These are phyloP conservation scores for Quillaja saponaria DNA, from an alignment of 306 rosid genomes.

Conservation along the genomic window DNA sequence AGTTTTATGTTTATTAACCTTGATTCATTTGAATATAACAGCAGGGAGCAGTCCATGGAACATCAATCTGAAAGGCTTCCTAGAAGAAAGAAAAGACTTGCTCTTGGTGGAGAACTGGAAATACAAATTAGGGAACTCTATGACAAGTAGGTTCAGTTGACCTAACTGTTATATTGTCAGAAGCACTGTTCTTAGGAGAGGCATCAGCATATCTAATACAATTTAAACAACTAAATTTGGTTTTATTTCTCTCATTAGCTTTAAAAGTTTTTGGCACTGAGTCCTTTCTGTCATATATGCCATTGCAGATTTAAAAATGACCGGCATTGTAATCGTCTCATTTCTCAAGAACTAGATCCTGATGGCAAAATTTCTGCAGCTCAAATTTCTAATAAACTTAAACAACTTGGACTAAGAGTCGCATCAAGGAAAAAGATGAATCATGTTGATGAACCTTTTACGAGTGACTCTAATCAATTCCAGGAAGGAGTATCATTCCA, in stretches of 20 bases:
- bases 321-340: constrained; percentile 56
- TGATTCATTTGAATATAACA: constrained; percentile 42
- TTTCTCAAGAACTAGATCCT: constrained; percentile 70
- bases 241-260: constrained; percentile 3
- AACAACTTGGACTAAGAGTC: constrained; percentile 61
- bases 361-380: constrained; percentile 66
- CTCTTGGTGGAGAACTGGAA: constrained; percentile 66
- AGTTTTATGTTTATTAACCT: constrained; percentile 32
- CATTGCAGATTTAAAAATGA: constrained; percentile 68
- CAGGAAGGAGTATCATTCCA: constrained; percentile 37
- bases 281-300: constrained; percentile 21
- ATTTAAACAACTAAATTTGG: too few relatives aligned
- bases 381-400: constrained; percentile 70
- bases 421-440: constrained; percentile 49
- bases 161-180: constrained; percentile 6
- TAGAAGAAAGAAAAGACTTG: constrained; percentile 58
- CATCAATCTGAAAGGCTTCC: constrained; percentile 45
- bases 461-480: constrained; percentile 39
- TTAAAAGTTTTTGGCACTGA: constrained; percentile 6
- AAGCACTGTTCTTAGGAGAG: background rate
- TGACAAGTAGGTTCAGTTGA: constrained; percentile 62
- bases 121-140: constrained; percentile 65
- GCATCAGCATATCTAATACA: background rate
- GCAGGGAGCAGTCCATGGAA: constrained; percentile 48
- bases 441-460: constrained; percentile 27